Evolutionary conservation across 148 eudicot genomes (phyloP).

Genomic region (Rheum nobile): DNA sequence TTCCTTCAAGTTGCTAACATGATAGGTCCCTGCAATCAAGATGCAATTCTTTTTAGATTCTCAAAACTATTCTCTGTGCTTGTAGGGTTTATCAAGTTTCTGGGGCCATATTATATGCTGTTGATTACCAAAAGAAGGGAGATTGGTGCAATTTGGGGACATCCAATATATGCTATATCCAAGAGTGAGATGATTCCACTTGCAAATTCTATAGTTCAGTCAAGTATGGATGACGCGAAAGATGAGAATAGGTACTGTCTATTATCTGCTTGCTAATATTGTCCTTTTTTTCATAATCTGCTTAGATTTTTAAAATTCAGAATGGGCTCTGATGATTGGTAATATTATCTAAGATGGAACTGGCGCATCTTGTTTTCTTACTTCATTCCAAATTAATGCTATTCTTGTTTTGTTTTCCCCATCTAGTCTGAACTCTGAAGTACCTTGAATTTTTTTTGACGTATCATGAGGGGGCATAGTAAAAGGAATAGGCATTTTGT

Average conservation of each 20-base stretch:
- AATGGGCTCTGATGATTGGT: neutral
- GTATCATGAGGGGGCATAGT: neutral
- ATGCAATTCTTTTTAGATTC: neutral
- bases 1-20: neutral
- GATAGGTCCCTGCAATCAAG: neutral
- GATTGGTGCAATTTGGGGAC: conserved; percentile 86
- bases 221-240: conserved; percentile 23
- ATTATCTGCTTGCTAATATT: neutral
- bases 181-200: conserved; percentile 71
- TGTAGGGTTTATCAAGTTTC: conserved; percentile 72
- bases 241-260: conserved; percentile 57
- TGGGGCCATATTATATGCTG: conserved; percentile 90
- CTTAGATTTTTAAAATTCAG: neutral
- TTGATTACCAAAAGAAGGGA: conserved; percentile 72
- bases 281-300: neutral
- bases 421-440: neutral
- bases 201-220: conserved; percentile 36
- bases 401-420: neutral
- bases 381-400: neutral
- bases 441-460: neutral
- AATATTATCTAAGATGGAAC: neutral
- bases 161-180: conserved; percentile 59
- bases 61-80: neutral
- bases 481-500: neutral
- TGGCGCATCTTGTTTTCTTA: neutral